Conservation (phyloP, 1,284 basidiomycete genomes). For the Ceraceosorus bombacis region DNA sequence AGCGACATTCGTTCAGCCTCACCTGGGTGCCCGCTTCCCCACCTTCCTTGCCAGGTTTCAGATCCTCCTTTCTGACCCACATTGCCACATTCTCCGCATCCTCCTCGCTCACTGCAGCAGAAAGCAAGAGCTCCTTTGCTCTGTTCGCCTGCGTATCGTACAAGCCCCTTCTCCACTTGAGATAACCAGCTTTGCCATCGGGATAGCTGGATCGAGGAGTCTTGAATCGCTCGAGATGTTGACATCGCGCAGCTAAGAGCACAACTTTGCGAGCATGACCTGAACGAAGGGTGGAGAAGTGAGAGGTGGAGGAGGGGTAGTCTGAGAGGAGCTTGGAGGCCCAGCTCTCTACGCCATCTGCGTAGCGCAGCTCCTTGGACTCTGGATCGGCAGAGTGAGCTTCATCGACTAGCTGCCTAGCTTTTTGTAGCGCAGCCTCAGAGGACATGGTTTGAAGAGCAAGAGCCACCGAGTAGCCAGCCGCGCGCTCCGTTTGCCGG, state of each 20-base stretch:
- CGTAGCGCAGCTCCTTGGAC: constrained; percentile 37
- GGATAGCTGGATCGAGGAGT: constrained; percentile 36
- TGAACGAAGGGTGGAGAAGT: constrained; percentile 15
- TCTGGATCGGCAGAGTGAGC: constrained; percentile 15
- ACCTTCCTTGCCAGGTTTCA: constrained; percentile 26
- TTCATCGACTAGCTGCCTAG: constrained; percentile 12
- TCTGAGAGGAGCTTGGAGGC: constrained; percentile 1
- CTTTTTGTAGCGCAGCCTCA: constrained; percentile 12
- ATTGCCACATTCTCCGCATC: constrained; percentile 28
- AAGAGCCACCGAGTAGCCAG: too few species aligned
- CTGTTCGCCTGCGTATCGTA: constrained; percentile 38
- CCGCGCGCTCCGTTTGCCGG: too few species aligned
- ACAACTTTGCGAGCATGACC: constrained; percentile 20
- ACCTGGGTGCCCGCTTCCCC: constrained; percentile 32
- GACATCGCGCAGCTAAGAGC: constrained; percentile 39
- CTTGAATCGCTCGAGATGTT: constrained; percentile 42
- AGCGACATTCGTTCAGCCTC: constrained; percentile 3
- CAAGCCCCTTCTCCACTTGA: constrained; percentile 40
- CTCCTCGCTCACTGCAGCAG: constrained; percentile 20
- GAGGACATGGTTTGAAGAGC: constrained; percentile 3
- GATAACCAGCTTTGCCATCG: constrained; percentile 43
- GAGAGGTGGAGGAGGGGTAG: neutral
- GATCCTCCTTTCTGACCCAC: constrained; percentile 43
- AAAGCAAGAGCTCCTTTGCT: constrained; percentile 25
- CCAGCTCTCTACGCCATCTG: constrained; percentile 37